Conservation (phyloP, 169 alveolate genomes). For the Theileria equi region DNA sequence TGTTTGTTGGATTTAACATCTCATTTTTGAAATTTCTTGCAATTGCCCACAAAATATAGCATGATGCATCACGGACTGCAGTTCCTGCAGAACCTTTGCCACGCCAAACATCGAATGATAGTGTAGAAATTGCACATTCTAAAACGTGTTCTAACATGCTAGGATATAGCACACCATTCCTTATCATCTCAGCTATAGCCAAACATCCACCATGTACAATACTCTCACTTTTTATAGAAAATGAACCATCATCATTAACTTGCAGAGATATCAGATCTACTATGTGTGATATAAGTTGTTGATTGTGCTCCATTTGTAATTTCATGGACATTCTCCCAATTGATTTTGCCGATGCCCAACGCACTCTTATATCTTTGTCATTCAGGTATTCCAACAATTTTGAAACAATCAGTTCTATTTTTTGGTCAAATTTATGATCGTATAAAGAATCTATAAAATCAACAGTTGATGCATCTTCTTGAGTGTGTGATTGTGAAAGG, state of each 20-base stretch:
- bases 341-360: conserved; percentile 64
- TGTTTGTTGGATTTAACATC: conserved; percentile 8
- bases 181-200: conserved; percentile 54
- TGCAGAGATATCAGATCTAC: conserved; percentile 11
- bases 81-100: conserved; percentile 61
- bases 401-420: conserved; percentile 26
- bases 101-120: conserved; percentile 48
- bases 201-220: conserved; percentile 59
- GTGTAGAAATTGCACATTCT: conserved; percentile 30
- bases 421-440: conserved; percentile 2
- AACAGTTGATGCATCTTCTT: neutral
- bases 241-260: neutral
- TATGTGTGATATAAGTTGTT: conserved; percentile 36
- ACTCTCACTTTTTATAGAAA: conserved; percentile 40
- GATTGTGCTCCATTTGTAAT: conserved; percentile 25
- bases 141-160: conserved; percentile 40
- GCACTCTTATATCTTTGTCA: conserved; percentile 53
- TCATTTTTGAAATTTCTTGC: conserved; percentile 21
- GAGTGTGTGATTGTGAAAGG: neutral
- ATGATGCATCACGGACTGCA: conserved; percentile 52
- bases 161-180: conserved; percentile 46
- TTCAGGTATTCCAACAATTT: conserved; percentile 9
- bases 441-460: neutral
- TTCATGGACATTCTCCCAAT: conserved; percentile 41
- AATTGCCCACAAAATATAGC: conserved; percentile 59